Conservation (phyloP, 768 basidiomycete genomes). For the Candolleomyces aberdarensis region DNA sequence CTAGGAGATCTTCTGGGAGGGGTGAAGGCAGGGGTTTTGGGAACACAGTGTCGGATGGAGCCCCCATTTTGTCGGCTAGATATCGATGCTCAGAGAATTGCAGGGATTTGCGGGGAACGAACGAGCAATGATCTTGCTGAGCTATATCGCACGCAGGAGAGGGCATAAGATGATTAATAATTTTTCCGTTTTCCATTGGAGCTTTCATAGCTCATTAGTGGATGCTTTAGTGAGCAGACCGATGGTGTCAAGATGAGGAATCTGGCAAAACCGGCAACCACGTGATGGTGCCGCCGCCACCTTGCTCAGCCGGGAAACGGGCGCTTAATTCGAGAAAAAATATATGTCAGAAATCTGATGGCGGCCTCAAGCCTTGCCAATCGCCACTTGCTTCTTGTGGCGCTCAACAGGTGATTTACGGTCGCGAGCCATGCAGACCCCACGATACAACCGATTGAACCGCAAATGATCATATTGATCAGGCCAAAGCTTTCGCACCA, state of each 20-base stretch:
- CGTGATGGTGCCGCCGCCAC: conserved; percentile 8
- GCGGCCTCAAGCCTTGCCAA: too few species aligned
- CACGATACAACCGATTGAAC: too few species aligned
- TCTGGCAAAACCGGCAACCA: background rate
- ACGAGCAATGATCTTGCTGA: background rate
- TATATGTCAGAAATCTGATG: too few species aligned
- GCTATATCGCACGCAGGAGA: background rate
- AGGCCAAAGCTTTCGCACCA: too few species aligned
- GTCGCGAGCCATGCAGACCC: too few species aligned
- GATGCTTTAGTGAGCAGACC: background rate
- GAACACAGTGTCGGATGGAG: conserved; percentile 17
- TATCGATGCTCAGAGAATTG: background rate
- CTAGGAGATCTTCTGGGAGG: conserved; percentile 54
- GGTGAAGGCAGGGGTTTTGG: conserved; percentile 53
- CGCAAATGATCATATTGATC: too few species aligned
- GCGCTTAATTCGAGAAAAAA: too few species aligned
- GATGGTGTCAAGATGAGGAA: conserved; percentile 13
- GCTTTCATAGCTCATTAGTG: background rate
- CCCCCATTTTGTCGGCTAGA: conserved; percentile 2
- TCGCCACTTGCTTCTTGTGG: too few species aligned
- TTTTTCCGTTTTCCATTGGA: background rate
- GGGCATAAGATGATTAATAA: background rate
- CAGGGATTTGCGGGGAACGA: background rate
- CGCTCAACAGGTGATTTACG: too few species aligned
- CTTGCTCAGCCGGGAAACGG: background rate